Evolutionary conservation across 768 basidiomycete genomes (phyloP).

Genomic region (Cystobasidium onofrii): DNA sequence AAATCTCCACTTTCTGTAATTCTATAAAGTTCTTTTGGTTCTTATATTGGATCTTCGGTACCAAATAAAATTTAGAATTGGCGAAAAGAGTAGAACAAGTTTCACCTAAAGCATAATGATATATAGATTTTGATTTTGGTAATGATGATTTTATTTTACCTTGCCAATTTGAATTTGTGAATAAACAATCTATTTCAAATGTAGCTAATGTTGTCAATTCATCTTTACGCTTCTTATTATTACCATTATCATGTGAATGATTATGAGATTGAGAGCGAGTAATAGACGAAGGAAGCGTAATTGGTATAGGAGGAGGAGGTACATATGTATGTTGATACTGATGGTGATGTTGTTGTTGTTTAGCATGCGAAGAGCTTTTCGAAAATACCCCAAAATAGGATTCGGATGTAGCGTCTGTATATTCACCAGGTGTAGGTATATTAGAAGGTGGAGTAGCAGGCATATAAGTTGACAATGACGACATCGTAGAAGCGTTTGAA

Average conservation of each 20-base stretch:
- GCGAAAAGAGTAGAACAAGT: constrained; percentile 60
- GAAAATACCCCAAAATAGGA: not conserved
- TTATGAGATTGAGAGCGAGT: constrained; percentile 47
- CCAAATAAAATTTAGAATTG: constrained; percentile 60
- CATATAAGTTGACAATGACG: constrained; percentile 45
- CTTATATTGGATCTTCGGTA: not conserved
- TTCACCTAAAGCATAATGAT: constrained; percentile 72
- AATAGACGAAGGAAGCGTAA: constrained; percentile 55
- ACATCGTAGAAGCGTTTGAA: constrained; percentile 23
- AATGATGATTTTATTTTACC: constrained; percentile 1
- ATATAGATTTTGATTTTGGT: constrained; percentile 44
- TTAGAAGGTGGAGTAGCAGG: constrained; percentile 12
- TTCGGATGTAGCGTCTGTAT: not conserved
- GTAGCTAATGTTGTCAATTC: constrained; percentile 11
- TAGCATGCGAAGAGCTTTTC: not conserved
- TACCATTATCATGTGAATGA: constrained; percentile 54
- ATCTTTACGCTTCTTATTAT: constrained; percentile 49
- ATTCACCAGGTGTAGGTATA: not conserved
- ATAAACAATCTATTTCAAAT: not conserved
- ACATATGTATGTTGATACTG: constrained; percentile 48
- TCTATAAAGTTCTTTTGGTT: not conserved
- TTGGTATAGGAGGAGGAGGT: constrained; percentile 56
- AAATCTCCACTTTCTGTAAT: not conserved
- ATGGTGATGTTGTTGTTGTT: not conserved
- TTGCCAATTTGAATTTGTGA: not conserved